Base-by-base conservation (phyloP, 495 filamentous ascomycete genomes). In the Penicilliopsis zonata region DNA sequence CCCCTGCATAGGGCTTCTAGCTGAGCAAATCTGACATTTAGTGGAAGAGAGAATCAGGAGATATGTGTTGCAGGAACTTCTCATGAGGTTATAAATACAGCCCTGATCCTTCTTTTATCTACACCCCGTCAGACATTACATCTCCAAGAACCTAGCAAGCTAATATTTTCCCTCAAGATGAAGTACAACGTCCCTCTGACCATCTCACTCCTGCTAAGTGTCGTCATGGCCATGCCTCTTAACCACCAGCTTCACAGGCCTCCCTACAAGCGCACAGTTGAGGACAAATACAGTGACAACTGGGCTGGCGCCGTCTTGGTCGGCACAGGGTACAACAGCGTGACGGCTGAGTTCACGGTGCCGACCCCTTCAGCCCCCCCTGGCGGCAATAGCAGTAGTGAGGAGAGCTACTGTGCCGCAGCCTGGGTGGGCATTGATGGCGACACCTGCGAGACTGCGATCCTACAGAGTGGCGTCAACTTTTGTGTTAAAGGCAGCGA, bases 381-480 rank as follows among this genome's bases (percentile, higher is more conserved):
- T 10, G 59, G 61, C n/a, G 55, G 55, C 24, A 53, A 41, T 30
- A n/a, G n/a, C n/a, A n/a, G n/a, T n/a, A n/a, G 53, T 2, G 61
- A 50, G 45, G 36, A 33, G 5, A 30, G 51, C 10, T 68, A 67
- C 37, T 53, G 52, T 12, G 65, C 69, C 17, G 63, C 68, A 9
- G 69, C 69, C 17, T 76, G 71, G 72, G 70, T 73, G 6, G 67
- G 67, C 22, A 69, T 74, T 36, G 68, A 74, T 38, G 70, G 67
- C 3, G 62, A 65, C 33, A 70, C 63, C n/a, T 74, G 63, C 47
- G 36, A 40, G 26, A 60, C 48, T 7, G 65, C 68, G 3, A 70
- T 74, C 31, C 50, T 77, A 9, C 67, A 74, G 44, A 69, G 70
- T 1, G 75, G 75, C 21, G 46, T 74, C 19, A 70, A 76, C 46